Base-by-base conservation (phyloP, 371 early-diverging fungal species). In the Cokeromyces recurvatus region DNA sequence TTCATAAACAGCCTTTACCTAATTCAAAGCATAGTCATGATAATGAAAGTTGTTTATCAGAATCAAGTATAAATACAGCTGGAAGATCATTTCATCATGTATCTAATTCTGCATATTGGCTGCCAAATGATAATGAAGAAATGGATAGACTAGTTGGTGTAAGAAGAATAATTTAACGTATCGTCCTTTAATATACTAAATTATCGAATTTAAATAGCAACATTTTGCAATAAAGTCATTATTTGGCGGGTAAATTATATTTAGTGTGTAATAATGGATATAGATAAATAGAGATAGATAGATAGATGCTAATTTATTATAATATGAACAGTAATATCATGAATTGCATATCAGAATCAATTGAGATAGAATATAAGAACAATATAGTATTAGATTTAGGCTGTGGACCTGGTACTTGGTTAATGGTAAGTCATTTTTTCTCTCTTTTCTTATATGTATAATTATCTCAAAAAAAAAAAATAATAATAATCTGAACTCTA, bases 341-440 rank as follows among this genome's bases (percentile, higher is more conserved):
- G 2, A 24, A 21, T 8, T 16, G 4, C 7, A 32, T 58, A 9
- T 16, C 45, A 17, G 31, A 44, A 16, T 1, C 12, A 4, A 5
- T 59, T 0, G 35, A 54, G 31, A 20, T 59, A 32, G 38, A 50
- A 15, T 34, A 32, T 4, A 21, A 31, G 19, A 8, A 23, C n/a
- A 19, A 46, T 14, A 8, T 54, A 20, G 63, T 72, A 3, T 56
- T 77, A 14, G 77, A 74, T 46, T 57, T 78, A 16, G 78, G 78
- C 14, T 78, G 78, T 47, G 78, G 73, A 5, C 72, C 73, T 19
- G 80, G 80, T n/a, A 69, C 77, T 17, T 80, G 80, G 80, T 45
- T 74, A 32, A 58, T 77, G 65, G 77, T 62, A 65, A 17, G n/a
- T 29, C 29, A 11, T 29, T 15, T 20, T 5, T 29, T 8, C 29